Evolutionary conservation across 345 rosid species (phyloP), one percentile per base, ranked within the genome.

Genomic region (Syzygium aqueum): DNA sequence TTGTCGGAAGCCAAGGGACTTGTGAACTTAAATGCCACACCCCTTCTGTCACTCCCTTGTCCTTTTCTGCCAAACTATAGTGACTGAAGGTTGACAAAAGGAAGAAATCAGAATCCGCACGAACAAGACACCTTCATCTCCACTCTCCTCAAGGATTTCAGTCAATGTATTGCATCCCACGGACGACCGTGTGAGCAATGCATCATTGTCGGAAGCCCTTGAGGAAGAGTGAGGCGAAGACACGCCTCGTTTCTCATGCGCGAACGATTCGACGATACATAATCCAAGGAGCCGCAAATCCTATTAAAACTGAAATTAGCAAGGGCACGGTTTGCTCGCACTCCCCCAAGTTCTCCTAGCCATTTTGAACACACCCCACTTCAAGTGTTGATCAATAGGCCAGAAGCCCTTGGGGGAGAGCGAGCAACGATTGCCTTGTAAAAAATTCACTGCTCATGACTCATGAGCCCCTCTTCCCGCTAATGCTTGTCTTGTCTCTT

Each of bases 161-260:
- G 78, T 67, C 78, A 67, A 37, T 25, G 43, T 17, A 67, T 16
- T 30, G 23, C 43, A 30, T 16, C 78, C 12, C 25, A 6, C 78
- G 46, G 46, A 67, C 19, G 77, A 17, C 11, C 78, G 1, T 67
- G 78, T 17, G 11, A 19, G 25, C 13, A 25, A 73, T 73, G 40
- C 67, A 27, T 53, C 77, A 28, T 83, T 67, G 27, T 57, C 87
- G 80, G 91, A 92, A 90, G 92, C 90, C 91, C 86, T 90, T 77
- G 92, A 89, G 90, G 92, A 89, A 92, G 92, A 90, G 91, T 88
- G 92, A 86, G 88, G 67, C 84, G 80, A 73, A 33, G 80, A 19
- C 49, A 33, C 1, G 49, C 46, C 46, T 33, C 13, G 14, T 49
- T 23, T 73, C 80, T 73, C 5, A 10, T 73, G 49, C 80, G 33